Base-by-base conservation (phyloP, 2,329 filamentous ascomycete species). In the Pseudopyricularia javanii region DNA sequence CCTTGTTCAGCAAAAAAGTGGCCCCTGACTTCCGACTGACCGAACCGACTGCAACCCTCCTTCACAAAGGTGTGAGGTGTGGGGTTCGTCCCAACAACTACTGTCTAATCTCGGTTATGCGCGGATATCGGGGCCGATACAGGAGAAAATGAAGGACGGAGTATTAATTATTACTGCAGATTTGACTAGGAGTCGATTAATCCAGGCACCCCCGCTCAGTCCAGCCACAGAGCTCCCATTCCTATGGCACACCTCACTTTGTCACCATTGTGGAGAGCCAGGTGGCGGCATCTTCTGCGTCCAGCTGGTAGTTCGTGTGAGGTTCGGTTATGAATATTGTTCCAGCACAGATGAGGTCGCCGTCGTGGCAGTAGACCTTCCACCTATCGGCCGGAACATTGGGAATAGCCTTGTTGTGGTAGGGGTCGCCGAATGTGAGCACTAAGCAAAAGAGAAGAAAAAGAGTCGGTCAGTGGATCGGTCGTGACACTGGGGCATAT, bases 191-290 rank as follows among this genome's bases (percentile, higher is more conserved):
- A n/a, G n/a, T n/a, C n/a, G n/a, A n/a, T n/a, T n/a, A n/a, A n/a
- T n/a, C n/a, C n/a, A n/a, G n/a, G n/a, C n/a, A n/a, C n/a, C n/a
- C n/a, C n/a, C n/a, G n/a, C n/a, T n/a, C n/a, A n/a, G n/a, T n/a
- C 28, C 28, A 30, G 28, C 28, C 28, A 30, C 28, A n/a, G 11
- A 37, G 11, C 5, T 4, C 4, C 34, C 34, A 37, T 3, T 24
- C 7, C 30, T 24, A 50, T 4, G n/a, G n/a, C n/a, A n/a, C n/a
- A n/a, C n/a, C n/a, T n/a, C n/a, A n/a, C n/a, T n/a, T n/a, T n/a
- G n/a, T n/a, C 20, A 50, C 49, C 49, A 37, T 50, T 17, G 49
- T 33, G 12, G 33, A n/a, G 22, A 50, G 32, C 49, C 49, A 50
- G 9, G 7, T 4, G 2, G 33, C 49, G 9, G 33, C 49, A n/a